These are phyloP conservation scores for Aspergillus transmontanensis DNA, from an alignment of 2,329 filamentous ascomycete species.

Conservation along the genomic window DNA sequence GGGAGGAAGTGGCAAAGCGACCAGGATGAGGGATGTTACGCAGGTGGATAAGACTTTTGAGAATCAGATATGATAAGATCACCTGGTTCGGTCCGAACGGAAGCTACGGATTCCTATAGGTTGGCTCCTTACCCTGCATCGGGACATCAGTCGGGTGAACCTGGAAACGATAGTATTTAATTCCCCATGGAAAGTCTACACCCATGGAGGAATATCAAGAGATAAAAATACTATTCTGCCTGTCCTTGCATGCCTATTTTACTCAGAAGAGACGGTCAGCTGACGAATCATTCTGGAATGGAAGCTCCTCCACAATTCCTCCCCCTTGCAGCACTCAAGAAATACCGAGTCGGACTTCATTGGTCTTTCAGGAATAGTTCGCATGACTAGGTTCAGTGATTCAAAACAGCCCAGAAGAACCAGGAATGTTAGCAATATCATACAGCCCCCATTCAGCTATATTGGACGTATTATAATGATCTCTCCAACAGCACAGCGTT, in stretches of 20 bases:
- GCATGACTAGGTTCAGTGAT: neutral
- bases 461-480: neutral
- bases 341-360: neutral
- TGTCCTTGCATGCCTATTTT: neutral
- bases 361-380: neutral
- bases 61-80: conserved; percentile 32
- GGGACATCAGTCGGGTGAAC: neutral
- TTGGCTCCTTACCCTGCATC: neutral
- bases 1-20: conserved; percentile 23
- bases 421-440: neutral
- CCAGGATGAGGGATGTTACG: conserved; percentile 10
- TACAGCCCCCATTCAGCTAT: neutral
- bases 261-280: neutral
- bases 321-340: conserved; percentile 1
- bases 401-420: conserved; percentile 1
- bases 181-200: neutral
- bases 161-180: neutral
- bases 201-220: neutral
- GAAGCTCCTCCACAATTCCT: neutral
- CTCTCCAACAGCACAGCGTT: neutral
- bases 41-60: conserved; percentile 10
- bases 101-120: conserved; percentile 3
- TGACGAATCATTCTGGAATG: neutral
- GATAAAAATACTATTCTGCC: neutral
- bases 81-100: conserved; percentile 19